phyloP scores from a whole-genome alignment of 169 alveolate genomes.

The Plasmodium berghei region DNA sequence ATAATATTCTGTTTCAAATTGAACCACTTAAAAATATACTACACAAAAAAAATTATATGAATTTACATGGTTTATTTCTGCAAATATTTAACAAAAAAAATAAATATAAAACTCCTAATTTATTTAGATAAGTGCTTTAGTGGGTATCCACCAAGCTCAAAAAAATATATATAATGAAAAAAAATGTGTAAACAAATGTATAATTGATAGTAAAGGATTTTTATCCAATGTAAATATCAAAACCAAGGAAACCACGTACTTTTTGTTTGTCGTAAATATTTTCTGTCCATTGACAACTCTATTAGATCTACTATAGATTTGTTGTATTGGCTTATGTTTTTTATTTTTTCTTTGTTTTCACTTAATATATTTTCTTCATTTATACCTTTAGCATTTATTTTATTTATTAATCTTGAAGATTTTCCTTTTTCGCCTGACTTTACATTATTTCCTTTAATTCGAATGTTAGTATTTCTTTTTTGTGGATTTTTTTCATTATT shows the following conservation, averaged over 20 bases:
- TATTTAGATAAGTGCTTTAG: no score
- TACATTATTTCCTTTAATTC: neutral
- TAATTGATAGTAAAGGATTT: no score
- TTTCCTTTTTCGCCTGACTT: neutral
- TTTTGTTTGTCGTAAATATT: constrained; percentile 35
- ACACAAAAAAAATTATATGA: no score
- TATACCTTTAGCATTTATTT: neutral
- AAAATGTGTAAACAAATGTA: no score
- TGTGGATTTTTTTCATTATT: neutral
- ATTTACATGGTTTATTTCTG: no score
- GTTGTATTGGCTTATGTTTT: constrained; percentile 19
- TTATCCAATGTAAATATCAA: constrained; percentile 2
- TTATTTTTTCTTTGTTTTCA: constrained; percentile 4
- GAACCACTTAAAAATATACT: no score
- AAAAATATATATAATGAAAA: no score
- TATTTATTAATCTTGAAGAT: neutral
- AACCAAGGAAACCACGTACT: constrained; percentile 76
- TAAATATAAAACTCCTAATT: no score
- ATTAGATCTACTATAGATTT: constrained; percentile 66
- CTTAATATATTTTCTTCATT: constrained; percentile 11
- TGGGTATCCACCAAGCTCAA: no score
- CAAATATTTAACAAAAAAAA: no score
- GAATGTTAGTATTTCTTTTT: neutral
- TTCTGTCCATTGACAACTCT: constrained; percentile 56
- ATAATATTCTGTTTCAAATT: no score